Evolutionary conservation across 192 early-diverging fungal genomes (phyloP).

Genomic region (Jimgerdemannia flammicorona): DNA sequence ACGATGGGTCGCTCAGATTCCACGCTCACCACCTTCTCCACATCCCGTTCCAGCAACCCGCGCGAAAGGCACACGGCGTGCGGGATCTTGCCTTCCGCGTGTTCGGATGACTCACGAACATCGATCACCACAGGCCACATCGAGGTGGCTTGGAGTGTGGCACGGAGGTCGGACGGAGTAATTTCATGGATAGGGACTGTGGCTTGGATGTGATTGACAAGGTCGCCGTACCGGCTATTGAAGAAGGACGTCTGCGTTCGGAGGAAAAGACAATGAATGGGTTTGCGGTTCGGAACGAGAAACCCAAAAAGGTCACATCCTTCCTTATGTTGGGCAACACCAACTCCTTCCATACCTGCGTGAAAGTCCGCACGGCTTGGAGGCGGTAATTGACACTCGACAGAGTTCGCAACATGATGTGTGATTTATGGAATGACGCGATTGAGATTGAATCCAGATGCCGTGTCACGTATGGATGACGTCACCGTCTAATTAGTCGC

Average conservation of each 20-base stretch:
- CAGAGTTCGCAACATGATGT: too few species aligned
- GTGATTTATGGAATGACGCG: too few species aligned
- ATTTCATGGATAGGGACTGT: slow-evolving; percentile 10
- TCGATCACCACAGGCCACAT: slow-evolving; percentile 35
- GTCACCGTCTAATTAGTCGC: too few species aligned
- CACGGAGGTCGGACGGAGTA: slow-evolving; percentile 8
- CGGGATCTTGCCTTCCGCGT: slow-evolving; percentile 40
- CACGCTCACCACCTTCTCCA: slow-evolving; percentile 37
- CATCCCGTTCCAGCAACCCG: slow-evolving; percentile 41
- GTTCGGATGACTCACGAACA: slow-evolving; percentile 45
- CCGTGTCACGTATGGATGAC: too few species aligned
- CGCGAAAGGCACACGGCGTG: slow-evolving; percentile 41
- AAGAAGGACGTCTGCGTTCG: not conserved
- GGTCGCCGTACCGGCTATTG: slow-evolving; percentile 1
- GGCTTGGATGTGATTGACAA: slow-evolving; percentile 12
- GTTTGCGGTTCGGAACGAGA: too few species aligned
- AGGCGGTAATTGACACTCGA: too few species aligned
- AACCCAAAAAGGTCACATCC: too few species aligned
- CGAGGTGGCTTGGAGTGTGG: slow-evolving; percentile 3
- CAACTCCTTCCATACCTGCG: too few species aligned
- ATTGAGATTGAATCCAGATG: too few species aligned
- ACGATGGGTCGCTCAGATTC: slow-evolving; percentile 39
- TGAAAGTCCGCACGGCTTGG: too few species aligned
- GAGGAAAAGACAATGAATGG: too few species aligned
- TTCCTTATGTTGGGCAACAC: too few species aligned